Evolutionary conservation across 441 rosid genomes (phyloP).

Genomic region (Flueggea neowawraea): DNA sequence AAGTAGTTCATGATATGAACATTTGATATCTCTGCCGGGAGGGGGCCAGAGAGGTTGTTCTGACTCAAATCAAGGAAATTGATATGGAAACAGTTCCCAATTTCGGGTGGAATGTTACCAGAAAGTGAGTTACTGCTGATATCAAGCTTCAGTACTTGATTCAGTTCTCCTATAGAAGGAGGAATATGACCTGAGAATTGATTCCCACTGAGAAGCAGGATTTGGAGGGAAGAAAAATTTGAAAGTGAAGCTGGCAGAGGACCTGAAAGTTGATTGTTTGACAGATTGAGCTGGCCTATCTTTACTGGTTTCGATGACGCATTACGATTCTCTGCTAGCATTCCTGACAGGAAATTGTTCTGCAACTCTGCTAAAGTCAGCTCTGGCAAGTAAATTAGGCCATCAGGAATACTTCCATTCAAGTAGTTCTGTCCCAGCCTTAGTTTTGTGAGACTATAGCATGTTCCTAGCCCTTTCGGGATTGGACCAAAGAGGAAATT

Average conservation of each 20-base stretch:
- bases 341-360: conserved; percentile 66
- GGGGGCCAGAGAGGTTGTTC: conserved; percentile 76
- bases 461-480: conserved; percentile 70
- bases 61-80: conserved; percentile 81
- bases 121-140: conserved; percentile 72
- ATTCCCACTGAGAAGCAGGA: conserved; percentile 84
- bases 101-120: conserved; percentile 65
- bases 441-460: conserved; percentile 63
- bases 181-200: conserved; percentile 78
- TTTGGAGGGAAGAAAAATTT: conserved; percentile 83
- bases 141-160: conserved; percentile 73
- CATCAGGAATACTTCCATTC: conserved; percentile 87
- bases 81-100: conserved; percentile 76
- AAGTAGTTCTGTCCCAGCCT: conserved; percentile 86
- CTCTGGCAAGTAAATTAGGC: conserved; percentile 72
- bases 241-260: conserved; percentile 66
- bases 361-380: conserved; percentile 82
- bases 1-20: conserved; percentile 82
- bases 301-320: conserved; percentile 45
- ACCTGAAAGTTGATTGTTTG: conserved; percentile 87
- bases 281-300: conserved; percentile 71
- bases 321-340: conserved; percentile 49
- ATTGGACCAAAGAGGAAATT: conserved; percentile 87
- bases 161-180: conserved; percentile 64
- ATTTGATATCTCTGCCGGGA: conserved; percentile 73